These are phyloP conservation scores for Mycena galericulata DNA, from an alignment of 768 basidiomycete genomes.

Conservation along the genomic window DNA sequence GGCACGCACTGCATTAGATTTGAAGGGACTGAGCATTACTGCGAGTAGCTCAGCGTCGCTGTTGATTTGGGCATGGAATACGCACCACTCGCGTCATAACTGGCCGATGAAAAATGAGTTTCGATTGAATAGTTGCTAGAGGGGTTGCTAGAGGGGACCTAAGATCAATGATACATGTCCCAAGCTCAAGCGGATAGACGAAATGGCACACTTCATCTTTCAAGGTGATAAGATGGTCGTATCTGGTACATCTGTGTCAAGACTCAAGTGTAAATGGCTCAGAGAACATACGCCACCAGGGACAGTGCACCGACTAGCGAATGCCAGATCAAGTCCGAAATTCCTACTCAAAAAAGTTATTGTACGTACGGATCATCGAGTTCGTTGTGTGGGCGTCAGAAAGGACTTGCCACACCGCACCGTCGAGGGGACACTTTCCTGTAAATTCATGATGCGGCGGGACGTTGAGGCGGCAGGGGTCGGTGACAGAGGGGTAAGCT, in stretches of 20 bases:
- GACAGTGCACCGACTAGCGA: constrained; percentile 23
- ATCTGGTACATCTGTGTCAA: constrained; percentile 3
- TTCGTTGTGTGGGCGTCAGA: constrained; percentile 24
- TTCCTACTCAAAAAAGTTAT: neutral
- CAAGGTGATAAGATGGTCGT: constrained; percentile 28
- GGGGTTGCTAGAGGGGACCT: neutral
- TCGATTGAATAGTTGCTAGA: neutral
- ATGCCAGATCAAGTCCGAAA: constrained; percentile 13
- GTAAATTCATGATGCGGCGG: neutral
- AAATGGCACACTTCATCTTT: constrained; percentile 17
- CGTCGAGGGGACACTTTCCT: neutral
- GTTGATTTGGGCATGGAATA: neutral
- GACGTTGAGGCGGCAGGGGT: no score
- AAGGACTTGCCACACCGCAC: constrained; percentile 21
- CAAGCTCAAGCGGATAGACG: constrained; percentile 2
- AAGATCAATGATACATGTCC: neutral
- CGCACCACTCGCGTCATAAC: constrained; percentile 29
- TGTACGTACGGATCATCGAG: constrained; percentile 29
- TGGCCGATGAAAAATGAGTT: neutral
- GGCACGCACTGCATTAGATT: constrained; percentile 22
- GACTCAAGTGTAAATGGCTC: no score
- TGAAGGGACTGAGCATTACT: constrained; percentile 25
- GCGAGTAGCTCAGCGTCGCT: neutral
- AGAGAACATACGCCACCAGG: constrained; percentile 22
- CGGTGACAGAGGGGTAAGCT: no score